Percentiles rank a stretch among this genome's conserved stretches.
These are phyloP conservation scores for Fusarium phyllophilum DNA, from an alignment of 2,329 filamentous ascomycete genomes.

Conservation along the genomic window DNA sequence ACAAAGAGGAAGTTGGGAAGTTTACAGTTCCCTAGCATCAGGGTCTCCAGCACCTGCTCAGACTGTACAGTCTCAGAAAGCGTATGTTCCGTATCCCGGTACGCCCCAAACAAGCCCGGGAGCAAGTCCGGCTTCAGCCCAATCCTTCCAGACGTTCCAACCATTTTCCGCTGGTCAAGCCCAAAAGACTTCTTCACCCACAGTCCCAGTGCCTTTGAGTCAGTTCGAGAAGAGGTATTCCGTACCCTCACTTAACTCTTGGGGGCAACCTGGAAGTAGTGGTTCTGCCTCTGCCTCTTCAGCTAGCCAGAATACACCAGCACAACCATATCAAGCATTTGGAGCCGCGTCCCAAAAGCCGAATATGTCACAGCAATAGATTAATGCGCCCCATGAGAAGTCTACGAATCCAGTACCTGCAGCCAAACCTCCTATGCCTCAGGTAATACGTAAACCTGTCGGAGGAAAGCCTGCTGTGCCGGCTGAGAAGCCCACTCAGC, in stretches of 20 bases:
- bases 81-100: slow-evolving; percentile 1
- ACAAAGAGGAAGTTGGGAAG: slow-evolving; percentile 5
- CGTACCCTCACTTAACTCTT: neutral
- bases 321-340: neutral
- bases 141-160: neutral
- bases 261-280: neutral
- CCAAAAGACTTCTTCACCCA: neutral
- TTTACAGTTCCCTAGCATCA: neutral
- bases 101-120: neutral
- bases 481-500: neutral
- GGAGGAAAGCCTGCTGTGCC: neutral
- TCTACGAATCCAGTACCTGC: no score
- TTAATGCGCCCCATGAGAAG: neutral
- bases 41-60: neutral
- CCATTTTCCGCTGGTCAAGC: neutral
- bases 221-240: neutral
- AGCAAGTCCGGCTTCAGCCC: neutral
- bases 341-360: neutral
- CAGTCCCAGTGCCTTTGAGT: neutral
- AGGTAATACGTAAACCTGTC: neutral
- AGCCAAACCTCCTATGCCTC: neutral
- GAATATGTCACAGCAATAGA: neutral
- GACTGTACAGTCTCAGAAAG: neutral
- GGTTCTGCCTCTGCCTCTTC: neutral
- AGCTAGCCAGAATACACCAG: neutral